Conservation (phyloP, 2,329 filamentous ascomycete species). For the Zymoseptoria passerinii region DNA sequence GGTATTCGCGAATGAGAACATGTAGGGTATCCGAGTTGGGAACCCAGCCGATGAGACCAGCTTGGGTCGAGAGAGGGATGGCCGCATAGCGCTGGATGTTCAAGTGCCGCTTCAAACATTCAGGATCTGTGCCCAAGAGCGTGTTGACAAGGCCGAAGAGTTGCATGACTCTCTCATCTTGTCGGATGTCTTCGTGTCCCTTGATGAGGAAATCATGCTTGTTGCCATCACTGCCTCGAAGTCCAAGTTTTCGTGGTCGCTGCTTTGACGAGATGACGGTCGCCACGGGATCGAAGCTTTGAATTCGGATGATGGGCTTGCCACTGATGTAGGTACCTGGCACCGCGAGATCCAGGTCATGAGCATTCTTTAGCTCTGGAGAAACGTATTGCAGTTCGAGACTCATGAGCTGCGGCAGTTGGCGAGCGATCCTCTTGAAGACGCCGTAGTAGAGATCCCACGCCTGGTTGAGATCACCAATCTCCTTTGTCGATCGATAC, state of each 20-base stretch:
- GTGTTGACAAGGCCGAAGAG: constrained; percentile 97
- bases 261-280: constrained; percentile 96
- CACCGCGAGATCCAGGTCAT: constrained; percentile 85
- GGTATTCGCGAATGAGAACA: constrained; percentile 92
- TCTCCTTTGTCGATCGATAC: constrained; percentile 79
- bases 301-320: constrained; percentile 72
- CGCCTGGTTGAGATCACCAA: constrained; percentile 91
- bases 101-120: constrained; percentile 93
- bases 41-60: constrained; percentile 90
- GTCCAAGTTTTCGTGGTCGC: constrained; percentile 77
- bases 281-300: constrained; percentile 82
- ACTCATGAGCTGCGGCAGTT: constrained; percentile 84
- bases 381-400: constrained; percentile 96
- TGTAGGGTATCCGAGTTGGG: constrained; percentile 96
- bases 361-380: constrained; percentile 77
- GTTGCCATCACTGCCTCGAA: constrained; percentile 80
- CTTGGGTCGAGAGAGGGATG: constrained; percentile 95
- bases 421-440: constrained; percentile 88
- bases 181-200: constrained; percentile 98
- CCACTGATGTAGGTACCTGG: constrained; percentile 85
- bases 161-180: constrained; percentile 99
- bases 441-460: constrained; percentile 99
- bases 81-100: constrained; percentile 93
- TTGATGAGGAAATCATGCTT: constrained; percentile 87
- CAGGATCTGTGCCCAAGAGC: constrained; percentile 81